Conservation (phyloP, 192 early-diverging fungal genomes). For the Cetraspora pellucida region DNA sequence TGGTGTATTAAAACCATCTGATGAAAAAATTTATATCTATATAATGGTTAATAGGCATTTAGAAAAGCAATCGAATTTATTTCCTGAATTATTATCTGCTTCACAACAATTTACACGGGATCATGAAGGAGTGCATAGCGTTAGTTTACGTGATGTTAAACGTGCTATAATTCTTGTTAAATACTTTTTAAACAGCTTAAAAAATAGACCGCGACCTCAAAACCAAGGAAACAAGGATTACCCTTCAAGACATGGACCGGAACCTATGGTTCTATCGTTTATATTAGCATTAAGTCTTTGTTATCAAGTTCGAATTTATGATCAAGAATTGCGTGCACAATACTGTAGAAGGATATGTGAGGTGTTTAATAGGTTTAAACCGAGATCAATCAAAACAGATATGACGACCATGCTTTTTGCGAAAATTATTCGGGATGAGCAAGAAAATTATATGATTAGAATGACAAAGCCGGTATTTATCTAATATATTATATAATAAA, state of each 20-base stretch:
- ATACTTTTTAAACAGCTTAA: slow-evolving; percentile 26
- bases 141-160: slow-evolving; percentile 35
- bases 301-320: slow-evolving; percentile 32
- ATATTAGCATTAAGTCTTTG: slow-evolving; percentile 20
- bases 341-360: slow-evolving; percentile 19
- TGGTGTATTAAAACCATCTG: slow-evolving; percentile 23
- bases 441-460: slow-evolving; percentile 32
- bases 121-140: slow-evolving; percentile 20
- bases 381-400: neutral
- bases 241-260: neutral
- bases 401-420: slow-evolving; percentile 3
- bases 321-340: slow-evolving; percentile 5
- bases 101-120: slow-evolving; percentile 34
- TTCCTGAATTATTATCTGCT: slow-evolving; percentile 32
- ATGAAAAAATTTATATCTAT: slow-evolving; percentile 23
- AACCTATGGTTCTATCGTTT: neutral
- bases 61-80: neutral
- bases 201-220: neutral
- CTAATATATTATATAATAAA: too few relatives aligned
- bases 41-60: slow-evolving; percentile 17
- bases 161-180: slow-evolving; percentile 20
- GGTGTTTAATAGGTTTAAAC: slow-evolving; percentile 6
- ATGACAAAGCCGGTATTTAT: slow-evolving; percentile 13
- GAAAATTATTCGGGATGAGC: slow-evolving; percentile 19
- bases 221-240: neutral